A percentile compares a stretch with the other conserved stretches of the same genome.
These are phyloP conservation scores for Pseudogymnoascus pannorum DNA, from an alignment of 2,329 filamentous ascomycete genomes.

Conservation along the genomic window DNA sequence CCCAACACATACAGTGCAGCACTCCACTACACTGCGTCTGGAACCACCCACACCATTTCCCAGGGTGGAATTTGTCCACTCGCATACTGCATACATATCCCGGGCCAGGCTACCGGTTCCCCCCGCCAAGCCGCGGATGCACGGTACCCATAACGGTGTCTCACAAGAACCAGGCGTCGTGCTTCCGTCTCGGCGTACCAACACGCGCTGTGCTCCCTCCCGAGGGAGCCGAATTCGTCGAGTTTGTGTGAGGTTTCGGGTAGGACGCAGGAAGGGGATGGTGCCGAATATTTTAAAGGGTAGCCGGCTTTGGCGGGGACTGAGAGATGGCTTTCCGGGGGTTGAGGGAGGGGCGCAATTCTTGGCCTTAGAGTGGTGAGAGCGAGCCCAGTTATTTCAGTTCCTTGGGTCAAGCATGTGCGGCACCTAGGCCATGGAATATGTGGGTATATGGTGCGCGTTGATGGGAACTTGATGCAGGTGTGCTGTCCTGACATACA, in stretches of 20 bases:
- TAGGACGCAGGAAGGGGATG: not conserved
- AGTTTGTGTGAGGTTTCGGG: not conserved
- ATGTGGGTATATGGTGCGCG: not conserved
- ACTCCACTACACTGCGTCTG: not conserved
- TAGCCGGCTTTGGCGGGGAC: not conserved
- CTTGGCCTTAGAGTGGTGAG: not conserved
- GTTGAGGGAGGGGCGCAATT: not conserved
- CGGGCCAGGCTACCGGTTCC: slow-evolving; percentile 1
- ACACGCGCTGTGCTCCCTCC: not conserved
- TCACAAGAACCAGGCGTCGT: not conserved
- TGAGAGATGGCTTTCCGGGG: not conserved
- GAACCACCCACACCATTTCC: not conserved
- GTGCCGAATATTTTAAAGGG: slow-evolving; percentile 2
- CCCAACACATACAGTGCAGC: not conserved
- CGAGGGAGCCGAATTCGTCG: not conserved
- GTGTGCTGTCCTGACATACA: slow-evolving; percentile 3
- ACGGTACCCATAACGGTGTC: not conserved
- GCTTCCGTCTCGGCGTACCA: not conserved
- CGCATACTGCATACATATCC: not conserved
- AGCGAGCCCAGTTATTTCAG: not conserved
- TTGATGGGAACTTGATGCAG: not conserved
- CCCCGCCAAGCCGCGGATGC: slow-evolving; percentile 3
- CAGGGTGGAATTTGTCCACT: not conserved
- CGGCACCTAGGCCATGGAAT: not conserved
- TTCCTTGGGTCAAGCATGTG: not conserved